These are phyloP conservation scores for Globisporangium cylindrosporum DNA, from an alignment of 352 stramenopile genomes.

Conservation along the genomic window DNA sequence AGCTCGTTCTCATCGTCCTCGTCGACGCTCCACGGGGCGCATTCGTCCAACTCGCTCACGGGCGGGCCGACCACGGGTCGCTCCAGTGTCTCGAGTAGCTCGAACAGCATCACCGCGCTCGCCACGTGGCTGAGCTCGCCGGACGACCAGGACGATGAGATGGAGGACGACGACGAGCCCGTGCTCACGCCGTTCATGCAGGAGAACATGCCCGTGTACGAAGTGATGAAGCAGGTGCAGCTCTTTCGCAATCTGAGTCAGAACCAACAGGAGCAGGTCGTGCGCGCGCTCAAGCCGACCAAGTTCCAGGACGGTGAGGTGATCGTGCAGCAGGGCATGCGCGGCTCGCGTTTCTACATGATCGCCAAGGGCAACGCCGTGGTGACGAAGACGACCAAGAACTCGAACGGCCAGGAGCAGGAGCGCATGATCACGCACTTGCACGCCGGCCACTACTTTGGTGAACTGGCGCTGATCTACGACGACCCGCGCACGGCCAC, in stretches of 20 bases:
- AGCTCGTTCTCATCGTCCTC: slow-evolving; percentile 56
- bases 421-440: slow-evolving; percentile 88
- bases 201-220: slow-evolving; percentile 86
- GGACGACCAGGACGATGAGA: slow-evolving; percentile 60
- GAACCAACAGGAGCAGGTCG: slow-evolving; percentile 86
- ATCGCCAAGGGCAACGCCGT: slow-evolving; percentile 87
- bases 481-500: slow-evolving; percentile 86
- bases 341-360: slow-evolving; percentile 88
- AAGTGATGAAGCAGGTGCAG: slow-evolving; percentile 87
- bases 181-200: slow-evolving; percentile 70
- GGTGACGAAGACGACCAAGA: slow-evolving; percentile 70
- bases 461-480: slow-evolving; percentile 91
- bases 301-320: slow-evolving; percentile 83
- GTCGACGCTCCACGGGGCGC: slow-evolving; percentile 34
- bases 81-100: slow-evolving; percentile 47
- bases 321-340: slow-evolving; percentile 85
- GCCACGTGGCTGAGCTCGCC: slow-evolving; percentile 67
- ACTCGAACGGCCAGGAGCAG: slow-evolving; percentile 35
- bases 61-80: slow-evolving; percentile 22
- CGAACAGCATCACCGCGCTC: slow-evolving; percentile 57
- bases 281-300: slow-evolving; percentile 77
- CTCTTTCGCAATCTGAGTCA: slow-evolving; percentile 85
- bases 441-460: slow-evolving; percentile 92
- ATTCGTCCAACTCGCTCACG: slow-evolving; percentile 33
- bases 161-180: slow-evolving; percentile 63